phyloP scores from a whole-genome alignment of 257 asterid genomes.

The Parsonsia alboflavescens region DNA sequence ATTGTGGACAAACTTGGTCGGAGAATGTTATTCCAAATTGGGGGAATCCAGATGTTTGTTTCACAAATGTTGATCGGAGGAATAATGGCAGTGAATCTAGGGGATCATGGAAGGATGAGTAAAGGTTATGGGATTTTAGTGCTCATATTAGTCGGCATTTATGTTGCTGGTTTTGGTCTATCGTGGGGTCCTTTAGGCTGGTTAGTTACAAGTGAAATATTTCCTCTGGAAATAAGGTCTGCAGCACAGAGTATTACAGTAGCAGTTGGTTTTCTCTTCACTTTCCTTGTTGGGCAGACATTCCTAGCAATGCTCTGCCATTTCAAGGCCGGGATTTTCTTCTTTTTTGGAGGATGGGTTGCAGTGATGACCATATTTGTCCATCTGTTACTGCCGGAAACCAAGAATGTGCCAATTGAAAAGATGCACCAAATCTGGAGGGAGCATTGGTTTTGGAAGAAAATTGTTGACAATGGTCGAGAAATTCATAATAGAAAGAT shows the following conservation, averaged over 20 bases:
- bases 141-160: conserved; percentile 18
- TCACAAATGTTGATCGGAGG: conserved; percentile 19
- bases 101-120: conserved; percentile 25
- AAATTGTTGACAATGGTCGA: not conserved
- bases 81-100: conserved; percentile 22
- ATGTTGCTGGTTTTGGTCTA: conserved; percentile 25
- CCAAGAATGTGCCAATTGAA: conserved; percentile 31
- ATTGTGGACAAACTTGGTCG: conserved; percentile 3
- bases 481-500: too few species aligned
- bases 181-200: conserved; percentile 43
- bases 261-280: conserved; percentile 21
- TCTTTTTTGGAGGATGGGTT: conserved; percentile 36
- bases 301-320: conserved; percentile 27
- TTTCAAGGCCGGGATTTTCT: conserved; percentile 23
- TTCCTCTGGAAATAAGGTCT: conserved; percentile 31
- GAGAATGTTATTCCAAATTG: not conserved
- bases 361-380: conserved; percentile 28
- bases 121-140: conserved; percentile 5
- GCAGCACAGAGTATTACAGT: conserved; percentile 34
- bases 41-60: conserved; percentile 1
- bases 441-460: conserved; percentile 33
- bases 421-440: conserved; percentile 32
- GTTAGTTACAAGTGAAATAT: conserved; percentile 30
- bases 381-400: conserved; percentile 27
- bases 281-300: conserved; percentile 21